phyloP scores from a whole-genome alignment of 345 rosid genomes.

The Cardiospermum halicacabum region DNA sequence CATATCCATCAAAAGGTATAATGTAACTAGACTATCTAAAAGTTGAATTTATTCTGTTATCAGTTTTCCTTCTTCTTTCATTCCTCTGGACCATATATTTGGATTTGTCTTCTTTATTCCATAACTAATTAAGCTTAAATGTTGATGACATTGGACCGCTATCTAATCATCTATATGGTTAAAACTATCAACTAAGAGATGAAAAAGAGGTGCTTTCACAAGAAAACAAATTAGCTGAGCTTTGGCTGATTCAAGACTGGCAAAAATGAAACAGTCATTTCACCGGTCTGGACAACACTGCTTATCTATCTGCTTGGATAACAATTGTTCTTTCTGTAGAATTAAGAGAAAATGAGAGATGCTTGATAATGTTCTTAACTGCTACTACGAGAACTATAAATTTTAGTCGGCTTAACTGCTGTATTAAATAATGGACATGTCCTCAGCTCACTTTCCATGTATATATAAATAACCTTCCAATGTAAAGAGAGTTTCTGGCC shows the following conservation, averaged over 20 bases:
- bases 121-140: neutral
- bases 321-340: neutral
- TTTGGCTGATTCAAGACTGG: neutral
- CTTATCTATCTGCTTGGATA: neutral
- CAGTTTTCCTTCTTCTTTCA: neutral
- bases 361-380: neutral
- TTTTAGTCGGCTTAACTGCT: neutral
- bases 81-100: neutral
- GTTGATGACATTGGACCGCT: neutral
- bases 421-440: neutral
- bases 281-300: neutral
- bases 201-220: neutral
- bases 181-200: neutral
- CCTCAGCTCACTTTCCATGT: neutral
- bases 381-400: neutral
- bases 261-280: neutral
- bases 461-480: neutral
- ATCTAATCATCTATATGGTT: neutral
- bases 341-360: neutral
- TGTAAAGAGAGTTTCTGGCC: constrained; percentile 1
- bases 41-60: neutral
- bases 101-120: neutral
- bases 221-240: neutral
- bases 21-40: neutral
- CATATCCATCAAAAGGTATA: neutral